Conservation (phyloP, 2,329 filamentous ascomycete genomes). For the Ophiocordyceps camponoti-rufipedis region DNA sequence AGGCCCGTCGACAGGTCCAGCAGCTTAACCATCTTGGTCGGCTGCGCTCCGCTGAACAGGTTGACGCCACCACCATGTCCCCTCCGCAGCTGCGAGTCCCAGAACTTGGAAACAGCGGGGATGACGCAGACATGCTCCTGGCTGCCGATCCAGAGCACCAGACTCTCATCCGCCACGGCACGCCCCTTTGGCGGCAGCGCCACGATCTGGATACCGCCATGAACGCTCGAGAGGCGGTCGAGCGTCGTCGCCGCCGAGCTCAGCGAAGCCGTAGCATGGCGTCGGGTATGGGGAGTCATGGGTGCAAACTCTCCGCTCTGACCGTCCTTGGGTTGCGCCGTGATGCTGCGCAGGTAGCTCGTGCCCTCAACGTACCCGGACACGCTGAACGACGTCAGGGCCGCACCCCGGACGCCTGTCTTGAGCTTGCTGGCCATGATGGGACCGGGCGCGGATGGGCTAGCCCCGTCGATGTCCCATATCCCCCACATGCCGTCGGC, state of each 20-base stretch:
- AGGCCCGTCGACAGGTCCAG: slow-evolving; percentile 33
- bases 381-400: slow-evolving; percentile 37
- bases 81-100: slow-evolving; percentile 38
- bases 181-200: slow-evolving; percentile 24
- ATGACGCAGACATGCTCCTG: slow-evolving; percentile 38
- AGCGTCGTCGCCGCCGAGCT: slow-evolving; percentile 23
- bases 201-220: slow-evolving; percentile 32
- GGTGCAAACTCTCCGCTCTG: slow-evolving; percentile 36
- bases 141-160: slow-evolving; percentile 38
- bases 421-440: slow-evolving; percentile 30
- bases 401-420: slow-evolving; percentile 35
- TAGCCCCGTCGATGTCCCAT: slow-evolving; percentile 45
- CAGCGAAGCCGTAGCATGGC: slow-evolving; percentile 28
- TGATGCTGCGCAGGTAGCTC: slow-evolving; percentile 28
- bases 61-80: slow-evolving; percentile 31
- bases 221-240: slow-evolving; percentile 32
- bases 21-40: slow-evolving; percentile 36
- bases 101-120: slow-evolving; percentile 35
- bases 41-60: slow-evolving; percentile 35
- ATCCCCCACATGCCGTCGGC: slow-evolving; percentile 50
- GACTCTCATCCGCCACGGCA: slow-evolving; percentile 30
- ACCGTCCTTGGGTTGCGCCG: slow-evolving; percentile 15
- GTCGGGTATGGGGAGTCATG: slow-evolving; percentile 44
- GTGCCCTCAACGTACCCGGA: slow-evolving; percentile 44
- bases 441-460: slow-evolving; percentile 22